These are phyloP conservation scores for Amanita molliuscula DNA, from an alignment of 768 basidiomycete genomes.

Conservation along the genomic window DNA sequence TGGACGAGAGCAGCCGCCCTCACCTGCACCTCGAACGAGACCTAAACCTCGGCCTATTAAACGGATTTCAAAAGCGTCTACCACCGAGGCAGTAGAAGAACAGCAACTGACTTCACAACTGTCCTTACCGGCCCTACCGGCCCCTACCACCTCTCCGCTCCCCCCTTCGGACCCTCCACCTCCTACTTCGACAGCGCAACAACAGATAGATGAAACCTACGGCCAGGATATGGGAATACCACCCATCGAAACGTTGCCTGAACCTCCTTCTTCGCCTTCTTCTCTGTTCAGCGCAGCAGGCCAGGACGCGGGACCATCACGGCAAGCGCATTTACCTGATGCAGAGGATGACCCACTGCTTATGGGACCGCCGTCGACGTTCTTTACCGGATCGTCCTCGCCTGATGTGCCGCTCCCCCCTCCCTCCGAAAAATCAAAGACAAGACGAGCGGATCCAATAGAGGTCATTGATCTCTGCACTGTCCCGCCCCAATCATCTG, in stretches of 20 bases:
- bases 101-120: conserved; percentile 11
- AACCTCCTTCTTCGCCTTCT: conserved; percentile 21
- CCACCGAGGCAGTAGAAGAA: conserved; percentile 3
- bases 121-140: conserved; percentile 12
- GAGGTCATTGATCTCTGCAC: conserved; percentile 22
- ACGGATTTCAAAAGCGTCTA: conserved; percentile 8
- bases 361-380: conserved; percentile 26
- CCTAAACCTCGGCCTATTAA: conserved; percentile 8
- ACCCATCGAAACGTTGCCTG: conserved; percentile 24
- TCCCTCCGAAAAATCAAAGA: not conserved
- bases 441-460: conserved; percentile 5
- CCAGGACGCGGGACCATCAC: conserved; percentile 6
- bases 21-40: not conserved
- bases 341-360: conserved; percentile 9
- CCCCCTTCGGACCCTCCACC: conserved; percentile 25
- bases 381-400: conserved; percentile 38
- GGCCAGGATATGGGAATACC: conserved; percentile 14
- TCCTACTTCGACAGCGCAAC: conserved; percentile 14
- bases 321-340: conserved; percentile 10
- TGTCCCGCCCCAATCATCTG: conserved; percentile 15
- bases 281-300: conserved; percentile 18
- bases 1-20: not conserved
- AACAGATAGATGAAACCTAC: not conserved
- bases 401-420: conserved; percentile 7
- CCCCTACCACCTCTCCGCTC: conserved; percentile 13